Base-by-base conservation (phyloP, 2,329 filamentous ascomycete species). In the Endoconidiophora laricicola region DNA sequence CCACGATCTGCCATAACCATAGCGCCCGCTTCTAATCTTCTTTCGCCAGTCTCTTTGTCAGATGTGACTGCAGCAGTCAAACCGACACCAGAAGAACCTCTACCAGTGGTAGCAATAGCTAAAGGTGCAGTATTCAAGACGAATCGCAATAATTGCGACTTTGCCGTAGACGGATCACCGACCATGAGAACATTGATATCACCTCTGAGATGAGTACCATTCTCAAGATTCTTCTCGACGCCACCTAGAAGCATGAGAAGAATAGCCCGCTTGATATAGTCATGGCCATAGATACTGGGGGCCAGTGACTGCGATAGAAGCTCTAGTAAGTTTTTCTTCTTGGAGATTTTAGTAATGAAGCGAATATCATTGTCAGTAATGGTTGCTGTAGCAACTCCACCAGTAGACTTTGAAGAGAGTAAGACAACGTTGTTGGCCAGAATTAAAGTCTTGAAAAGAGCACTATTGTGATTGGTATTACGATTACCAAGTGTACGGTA, bases 101-200 rank as follows among this genome's bases (percentile, higher is more conserved):
- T 83, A 65, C 91, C 91, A 38, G 91, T 98, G 0, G 91, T 98
- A 7, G 91, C 91, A 62, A 98, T 98, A 2, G 91, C 91, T 41
- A 98, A 71, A 2, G 91, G 91, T 2, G 91, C 91, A 0, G 91
- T 98, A 63, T 98, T 98, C 56, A 96, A 75, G 10, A 98, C 91
- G 60, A 98, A 98, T 23, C 91, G 85, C 40, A 98, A 74, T 50
- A 98, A 75, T 62, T 98, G 91, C n/a, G 91, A 98, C 64, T 98
- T 98, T 54, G 91, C 91, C 0, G 91, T 98, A 0, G 91, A 98
- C 2, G 91, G 91, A 64, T 98, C 91, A 67, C 91, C 91, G 41
- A 98, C 90, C 91, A 98, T 96, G 46, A 98, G 73, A 57, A 98
- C 94, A 63, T 98, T 98, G 68, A 98, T 96, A 61, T 98, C 91